These are phyloP conservation scores for Oryza meyeriana DNA, from an alignment of 176 grass and related monocot species.

Conservation along the genomic window DNA sequence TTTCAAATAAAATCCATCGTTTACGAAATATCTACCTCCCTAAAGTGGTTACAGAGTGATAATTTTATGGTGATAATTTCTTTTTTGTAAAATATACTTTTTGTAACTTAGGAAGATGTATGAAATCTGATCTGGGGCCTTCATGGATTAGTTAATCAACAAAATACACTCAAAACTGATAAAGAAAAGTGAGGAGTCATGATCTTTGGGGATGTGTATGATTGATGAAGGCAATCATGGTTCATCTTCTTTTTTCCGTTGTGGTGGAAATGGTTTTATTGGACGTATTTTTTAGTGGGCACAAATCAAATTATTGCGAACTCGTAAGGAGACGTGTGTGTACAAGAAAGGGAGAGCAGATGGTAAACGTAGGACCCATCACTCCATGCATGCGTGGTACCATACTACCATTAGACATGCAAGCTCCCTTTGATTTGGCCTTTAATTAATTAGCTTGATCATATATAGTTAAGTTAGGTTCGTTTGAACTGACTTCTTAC, in stretches of 20 bases:
- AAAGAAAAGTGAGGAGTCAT: not conserved
- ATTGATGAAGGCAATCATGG: not conserved
- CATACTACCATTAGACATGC: not conserved
- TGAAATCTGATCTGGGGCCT: not conserved
- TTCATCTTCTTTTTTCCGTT: not conserved
- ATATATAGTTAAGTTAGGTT: not conserved
- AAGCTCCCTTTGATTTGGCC: not conserved
- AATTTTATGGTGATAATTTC: too few relatives aligned
- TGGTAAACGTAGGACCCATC: not conserved
- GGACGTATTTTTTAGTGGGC: not conserved
- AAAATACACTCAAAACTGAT: not conserved
- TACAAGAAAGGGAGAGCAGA: not conserved
- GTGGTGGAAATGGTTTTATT: not conserved
- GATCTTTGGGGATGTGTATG: not conserved
- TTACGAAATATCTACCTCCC: too few relatives aligned
- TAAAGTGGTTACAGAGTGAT: too few relatives aligned
- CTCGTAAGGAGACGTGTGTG: not conserved
- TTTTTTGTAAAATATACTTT: too few relatives aligned
- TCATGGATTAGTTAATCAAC: not conserved
- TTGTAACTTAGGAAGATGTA: not conserved
- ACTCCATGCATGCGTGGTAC: not conserved
- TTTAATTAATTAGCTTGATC: not conserved
- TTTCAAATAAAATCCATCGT: not conserved
- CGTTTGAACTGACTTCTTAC: too few relatives aligned
- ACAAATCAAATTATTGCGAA: not conserved